phyloP scores from a whole-genome alignment of 1,284 basidiomycete species.

The Ganoderma meredithae region DNA sequence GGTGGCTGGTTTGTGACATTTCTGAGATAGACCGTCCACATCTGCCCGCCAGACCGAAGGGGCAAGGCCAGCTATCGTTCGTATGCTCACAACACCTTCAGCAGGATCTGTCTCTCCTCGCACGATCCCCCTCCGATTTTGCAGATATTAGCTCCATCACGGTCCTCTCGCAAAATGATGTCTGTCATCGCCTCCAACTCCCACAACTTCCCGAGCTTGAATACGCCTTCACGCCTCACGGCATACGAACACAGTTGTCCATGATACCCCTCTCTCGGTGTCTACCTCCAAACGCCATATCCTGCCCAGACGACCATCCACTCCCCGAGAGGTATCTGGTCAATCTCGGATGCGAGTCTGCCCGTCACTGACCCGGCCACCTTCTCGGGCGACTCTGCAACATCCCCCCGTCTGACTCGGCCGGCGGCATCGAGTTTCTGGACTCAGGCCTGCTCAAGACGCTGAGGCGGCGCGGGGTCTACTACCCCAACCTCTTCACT shows the following conservation, averaged over 20 bases:
- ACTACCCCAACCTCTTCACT: no score
- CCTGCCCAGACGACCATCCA: background rate
- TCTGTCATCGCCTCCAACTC: background rate
- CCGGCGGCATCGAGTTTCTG: background rate
- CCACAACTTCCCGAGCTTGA: background rate
- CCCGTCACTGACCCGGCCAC: background rate
- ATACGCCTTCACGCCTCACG: background rate
- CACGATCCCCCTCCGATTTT: no score
- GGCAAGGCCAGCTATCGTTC: no score
- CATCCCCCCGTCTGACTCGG: background rate
- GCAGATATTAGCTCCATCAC: no score
- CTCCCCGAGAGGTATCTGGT: background rate
- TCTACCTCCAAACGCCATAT: background rate
- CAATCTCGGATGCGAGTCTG: background rate
- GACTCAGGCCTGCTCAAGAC: background rate
- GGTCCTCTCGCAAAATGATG: no score
- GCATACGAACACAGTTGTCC: background rate
- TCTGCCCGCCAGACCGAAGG: no score
- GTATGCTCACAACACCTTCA: no score
- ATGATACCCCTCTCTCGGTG: background rate
- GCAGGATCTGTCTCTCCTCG: no score
- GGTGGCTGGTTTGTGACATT: no score
- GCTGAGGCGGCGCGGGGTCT: no score
- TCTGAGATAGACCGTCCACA: no score
- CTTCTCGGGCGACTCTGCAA: background rate